A percentile compares a stretch with the other conserved stretches of the same genome.
Evolutionary conservation across 441 rosid genomes (phyloP).

Genomic region (Brassica hybrid): DNA sequence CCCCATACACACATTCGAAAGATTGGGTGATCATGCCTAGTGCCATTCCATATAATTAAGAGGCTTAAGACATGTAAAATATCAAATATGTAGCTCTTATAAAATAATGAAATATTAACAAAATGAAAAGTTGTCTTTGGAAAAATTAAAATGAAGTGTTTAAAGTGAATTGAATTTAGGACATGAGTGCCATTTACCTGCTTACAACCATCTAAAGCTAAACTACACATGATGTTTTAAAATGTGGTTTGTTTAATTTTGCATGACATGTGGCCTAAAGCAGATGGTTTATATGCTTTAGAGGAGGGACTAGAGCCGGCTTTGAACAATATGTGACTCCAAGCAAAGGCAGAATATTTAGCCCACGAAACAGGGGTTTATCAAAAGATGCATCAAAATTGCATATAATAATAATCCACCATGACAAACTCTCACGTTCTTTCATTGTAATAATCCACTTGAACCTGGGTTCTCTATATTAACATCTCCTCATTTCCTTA

Average conservation of each 20-base stretch:
- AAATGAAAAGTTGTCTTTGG: neutral
- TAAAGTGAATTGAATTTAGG: neutral
- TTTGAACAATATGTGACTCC: neutral
- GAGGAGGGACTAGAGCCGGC: neutral
- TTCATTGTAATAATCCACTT: neutral
- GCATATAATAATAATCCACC: neutral
- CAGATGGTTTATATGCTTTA: neutral
- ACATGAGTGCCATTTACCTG: neutral
- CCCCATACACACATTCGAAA: neutral
- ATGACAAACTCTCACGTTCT: neutral
- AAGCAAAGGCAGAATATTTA: neutral
- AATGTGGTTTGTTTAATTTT: neutral
- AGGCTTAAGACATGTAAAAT: neutral
- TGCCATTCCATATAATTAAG: neutral
- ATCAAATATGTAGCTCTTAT: neutral
- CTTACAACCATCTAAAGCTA: neutral
- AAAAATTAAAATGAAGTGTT: neutral
- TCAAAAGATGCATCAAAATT: neutral
- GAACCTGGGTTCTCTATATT: neutral
- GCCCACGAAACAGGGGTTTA: neutral
- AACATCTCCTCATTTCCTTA: neutral
- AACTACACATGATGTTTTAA: neutral
- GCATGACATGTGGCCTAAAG: neutral
- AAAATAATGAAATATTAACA: neutral
- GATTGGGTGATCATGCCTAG: neutral